Conservation (phyloP, 306 rosid species). For the Comarum palustre region DNA sequence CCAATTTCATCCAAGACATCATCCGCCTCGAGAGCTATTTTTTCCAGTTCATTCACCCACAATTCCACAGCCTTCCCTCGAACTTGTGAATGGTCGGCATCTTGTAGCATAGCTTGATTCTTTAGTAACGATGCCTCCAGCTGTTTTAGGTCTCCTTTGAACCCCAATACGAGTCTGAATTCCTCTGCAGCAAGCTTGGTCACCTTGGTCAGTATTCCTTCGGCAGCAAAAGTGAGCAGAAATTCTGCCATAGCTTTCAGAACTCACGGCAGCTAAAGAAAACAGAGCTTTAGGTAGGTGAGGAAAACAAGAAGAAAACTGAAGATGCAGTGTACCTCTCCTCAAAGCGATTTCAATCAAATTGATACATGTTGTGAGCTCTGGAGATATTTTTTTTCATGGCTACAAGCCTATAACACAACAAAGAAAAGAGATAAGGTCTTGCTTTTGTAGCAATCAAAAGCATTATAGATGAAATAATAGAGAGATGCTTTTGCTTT, state of each 20-base stretch:
- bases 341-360: too few relatives aligned
- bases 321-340: too few relatives aligned
- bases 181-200: conserved; percentile 6
- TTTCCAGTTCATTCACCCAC: conserved; percentile 17
- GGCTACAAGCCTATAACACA: too few relatives aligned
- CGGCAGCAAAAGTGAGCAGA: not conserved
- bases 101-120: conserved; percentile 1
- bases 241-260: not conserved
- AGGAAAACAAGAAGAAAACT: too few relatives aligned
- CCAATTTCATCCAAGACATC: conserved; percentile 9
- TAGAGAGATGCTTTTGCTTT: too few relatives aligned
- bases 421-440: too few relatives aligned
- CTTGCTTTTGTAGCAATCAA: too few relatives aligned
- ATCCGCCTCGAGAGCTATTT: not conserved
- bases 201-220: not conserved
- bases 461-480: too few relatives aligned
- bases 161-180: conserved; percentile 5
- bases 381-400: too few relatives aligned
- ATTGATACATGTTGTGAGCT: too few relatives aligned
- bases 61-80: not conserved
- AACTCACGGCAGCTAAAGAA: not conserved
- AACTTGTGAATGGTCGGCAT: not conserved
- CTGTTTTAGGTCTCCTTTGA: conserved; percentile 8
- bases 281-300: too few relatives aligned
- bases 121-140: not conserved